phyloP scores from a whole-genome alignment of 2,329 filamentous ascomycete genomes.

The Venturia asperata region DNA sequence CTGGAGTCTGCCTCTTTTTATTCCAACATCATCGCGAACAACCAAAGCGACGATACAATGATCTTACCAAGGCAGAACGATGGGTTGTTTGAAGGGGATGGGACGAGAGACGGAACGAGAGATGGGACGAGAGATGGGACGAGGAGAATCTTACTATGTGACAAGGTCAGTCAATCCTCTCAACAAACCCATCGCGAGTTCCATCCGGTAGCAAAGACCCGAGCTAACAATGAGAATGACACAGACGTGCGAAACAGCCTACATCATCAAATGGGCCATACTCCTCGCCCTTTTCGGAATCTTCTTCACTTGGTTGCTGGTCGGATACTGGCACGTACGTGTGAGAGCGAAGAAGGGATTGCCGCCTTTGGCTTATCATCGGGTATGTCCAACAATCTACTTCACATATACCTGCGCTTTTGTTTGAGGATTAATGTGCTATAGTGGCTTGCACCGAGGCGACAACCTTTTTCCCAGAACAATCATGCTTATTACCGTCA shows the following conservation, averaged over 20 bases:
- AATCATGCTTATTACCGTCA: slow-evolving; percentile 16
- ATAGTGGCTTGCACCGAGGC: slow-evolving; percentile 17
- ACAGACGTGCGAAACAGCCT: slow-evolving; percentile 45
- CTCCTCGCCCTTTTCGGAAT: slow-evolving; percentile 55
- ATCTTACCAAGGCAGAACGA: not conserved
- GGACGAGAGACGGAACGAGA: slow-evolving; percentile 10
- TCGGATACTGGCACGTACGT: slow-evolving; percentile 65
- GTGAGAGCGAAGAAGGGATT: slow-evolving; percentile 58
- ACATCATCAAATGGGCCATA: slow-evolving; percentile 64
- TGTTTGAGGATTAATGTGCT: not conserved
- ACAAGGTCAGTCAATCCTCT: slow-evolving; percentile 6
- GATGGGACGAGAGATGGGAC: slow-evolving; percentile 11
- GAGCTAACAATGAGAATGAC: not conserved
- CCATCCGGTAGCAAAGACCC: not conserved
- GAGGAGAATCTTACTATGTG: slow-evolving; percentile 10
- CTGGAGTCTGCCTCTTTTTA: too few species aligned
- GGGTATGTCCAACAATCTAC: slow-evolving; percentile 29
- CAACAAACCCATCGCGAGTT: too few species aligned
- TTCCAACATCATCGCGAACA: not conserved
- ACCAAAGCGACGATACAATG: not conserved
- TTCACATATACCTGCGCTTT: not conserved
- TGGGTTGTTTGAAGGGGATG: slow-evolving; percentile 5
- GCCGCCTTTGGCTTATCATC: slow-evolving; percentile 61
- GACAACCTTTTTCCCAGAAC: slow-evolving; percentile 3
- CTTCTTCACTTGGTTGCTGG: slow-evolving; percentile 55